phyloP scores from a whole-genome alignment of 129 eudicot species.

The Helichrysum umbraculigerum region DNA sequence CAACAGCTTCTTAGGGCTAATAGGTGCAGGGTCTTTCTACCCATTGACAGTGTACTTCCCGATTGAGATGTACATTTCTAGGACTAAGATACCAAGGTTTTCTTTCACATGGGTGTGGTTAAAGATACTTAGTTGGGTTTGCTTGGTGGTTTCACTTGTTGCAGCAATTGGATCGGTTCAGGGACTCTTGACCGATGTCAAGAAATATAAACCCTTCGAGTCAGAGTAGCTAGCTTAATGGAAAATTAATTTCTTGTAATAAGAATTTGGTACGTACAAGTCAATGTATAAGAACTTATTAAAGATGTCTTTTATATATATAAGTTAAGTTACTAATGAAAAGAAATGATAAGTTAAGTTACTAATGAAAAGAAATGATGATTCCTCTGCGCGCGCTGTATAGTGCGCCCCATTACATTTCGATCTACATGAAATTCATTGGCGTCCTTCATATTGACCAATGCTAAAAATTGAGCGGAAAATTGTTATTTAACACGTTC shows the following conservation, averaged over 20 bases:
- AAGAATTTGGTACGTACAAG: neutral
- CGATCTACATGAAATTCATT: no score
- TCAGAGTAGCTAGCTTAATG: neutral
- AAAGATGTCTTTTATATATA: neutral
- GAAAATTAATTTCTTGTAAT: neutral
- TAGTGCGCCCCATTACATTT: no score
- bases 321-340: neutral
- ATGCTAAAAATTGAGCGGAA: no score
- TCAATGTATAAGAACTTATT: neutral
- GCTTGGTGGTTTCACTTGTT: constrained; percentile 54
- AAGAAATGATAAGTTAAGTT: neutral
- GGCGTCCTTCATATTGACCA: no score
- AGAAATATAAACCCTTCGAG: constrained; percentile 18
- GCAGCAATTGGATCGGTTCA: constrained; percentile 74
- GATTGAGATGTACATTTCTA: constrained; percentile 66
- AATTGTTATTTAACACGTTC: no score
- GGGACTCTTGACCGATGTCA: constrained; percentile 46
- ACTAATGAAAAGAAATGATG: neutral
- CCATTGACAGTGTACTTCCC: constrained; percentile 78
- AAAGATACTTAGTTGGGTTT: constrained; percentile 54
- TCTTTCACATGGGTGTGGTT: constrained; percentile 66
- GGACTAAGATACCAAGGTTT: constrained; percentile 53
- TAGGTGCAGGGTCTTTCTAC: constrained; percentile 68
- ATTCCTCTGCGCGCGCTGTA: no score
- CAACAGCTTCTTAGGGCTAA: constrained; percentile 64